Evolutionary conservation across 179 eudicot species (phyloP), one percentile per base, ranked within the genome.

Genomic region (Beta corolliflora): DNA sequence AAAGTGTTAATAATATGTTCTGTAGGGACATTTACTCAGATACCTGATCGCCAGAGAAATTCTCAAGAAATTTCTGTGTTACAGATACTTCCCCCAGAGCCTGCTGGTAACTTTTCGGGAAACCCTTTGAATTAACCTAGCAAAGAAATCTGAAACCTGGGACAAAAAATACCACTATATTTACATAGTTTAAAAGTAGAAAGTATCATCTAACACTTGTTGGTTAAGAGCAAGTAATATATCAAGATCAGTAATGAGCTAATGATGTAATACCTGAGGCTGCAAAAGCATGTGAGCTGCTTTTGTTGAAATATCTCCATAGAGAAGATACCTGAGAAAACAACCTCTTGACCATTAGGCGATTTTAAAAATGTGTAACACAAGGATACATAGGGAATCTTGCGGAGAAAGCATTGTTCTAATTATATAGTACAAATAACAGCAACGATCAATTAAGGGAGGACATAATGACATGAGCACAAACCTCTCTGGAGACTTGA

Each of bases 21-120:
- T 21, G 45, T 25, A 46, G 50, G 52, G 66, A 76, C 23, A 67
- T 60, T 67, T 23, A 5, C 54, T 76, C 63, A 80, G 56, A 25
- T 91, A 97, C 99, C 97, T 97, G 99, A 83, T 97, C 99, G 81
- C 97, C 97, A 71, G 87, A 87, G 82, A 97, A 96, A 84, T 94
- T 97, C 82, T 97, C 98, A 31, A 97, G 88, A 89, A 97, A 97
- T 80, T 97, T 97, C 81, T 83, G 89, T 7, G 99, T 94, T 54
- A 97, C 98, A 76, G 58, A 73, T 79, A 97, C 99, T 90, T 97
- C 99, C 81, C 86, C 92, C 83, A 80, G 73, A 81, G 99, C 99
- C 83, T 97, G 99, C 69, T 87, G 87, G 81, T 94, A 97, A 86
- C 98, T 97, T 90, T 97, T 97, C 53, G 99, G 75, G 94, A 83